Evolutionary conservation across 352 stramenopile species (phyloP), one percentile per base, ranked within the genome.

Genomic region (Phytophthora hybrid): DNA sequence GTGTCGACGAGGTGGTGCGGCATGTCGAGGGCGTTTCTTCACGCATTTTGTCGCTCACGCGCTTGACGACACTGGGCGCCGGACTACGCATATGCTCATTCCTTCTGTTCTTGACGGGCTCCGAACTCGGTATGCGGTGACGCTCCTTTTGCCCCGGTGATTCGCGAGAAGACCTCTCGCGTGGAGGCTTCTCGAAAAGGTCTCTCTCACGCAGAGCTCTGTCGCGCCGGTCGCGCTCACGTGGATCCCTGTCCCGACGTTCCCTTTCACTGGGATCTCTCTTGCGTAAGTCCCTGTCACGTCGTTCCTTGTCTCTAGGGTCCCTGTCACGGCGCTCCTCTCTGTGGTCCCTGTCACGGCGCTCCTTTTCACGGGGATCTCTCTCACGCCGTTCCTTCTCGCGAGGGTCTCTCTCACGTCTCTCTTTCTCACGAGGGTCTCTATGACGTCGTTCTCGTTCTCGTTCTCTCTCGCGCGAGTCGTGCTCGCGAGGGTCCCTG

Each of bases 1-100:
- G 54, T 18, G 74, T 82, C 39, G 74, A 73, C 11, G 78, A 82
- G 0, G 74, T 60, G 0, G 78, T 84, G 54, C 71, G 64, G 71
- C 77, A 78, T 18, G 73, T 74, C 8, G 72, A 82, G 18, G 74
- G 56, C 16, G 66, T 80, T 9, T 84, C 64, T 39, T 39, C 31
- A 47, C 61, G 59, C 6, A 29, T n/a, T 52, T 81, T 76, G 54
- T 61, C 53, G 56, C 69, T 74, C 2, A 37, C 23, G 29, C 60
- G 69, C 29, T 76, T 76, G 10, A 19, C 65, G 19, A 65, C 34
- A 51, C 62, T 76, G 14, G 49, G 47, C 18, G 29, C 56, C 18
- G 66, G 66, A 26, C 62, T 69, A 37, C 53, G 57, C 65, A 76
- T 76, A 62, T 65, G 61, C 41, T 70, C 62, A 61, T 61, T 39